These are phyloP conservation scores for Cyberlindnera bimundalis DNA, from an alignment of 805 yeast genomes.

Conservation along the genomic window DNA sequence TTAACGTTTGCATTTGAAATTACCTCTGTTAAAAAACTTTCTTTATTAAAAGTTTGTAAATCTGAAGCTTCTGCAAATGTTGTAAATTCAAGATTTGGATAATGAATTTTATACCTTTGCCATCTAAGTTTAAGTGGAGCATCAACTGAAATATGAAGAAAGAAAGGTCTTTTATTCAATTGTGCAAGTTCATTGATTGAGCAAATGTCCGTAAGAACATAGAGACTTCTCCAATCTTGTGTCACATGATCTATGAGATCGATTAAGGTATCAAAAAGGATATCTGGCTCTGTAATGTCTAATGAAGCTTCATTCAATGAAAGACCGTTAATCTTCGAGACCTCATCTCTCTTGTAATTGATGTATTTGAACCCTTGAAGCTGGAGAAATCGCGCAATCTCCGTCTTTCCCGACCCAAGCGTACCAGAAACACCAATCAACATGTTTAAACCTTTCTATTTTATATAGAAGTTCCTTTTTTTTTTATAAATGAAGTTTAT, in stretches of 20 bases:
- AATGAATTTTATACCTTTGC: constrained; percentile 26
- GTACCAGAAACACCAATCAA: constrained; percentile 75
- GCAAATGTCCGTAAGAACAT: constrained; percentile 52
- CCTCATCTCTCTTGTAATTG: constrained; percentile 19
- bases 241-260: constrained; percentile 62
- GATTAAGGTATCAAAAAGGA: constrained; percentile 37
- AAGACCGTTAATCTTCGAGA: constrained; percentile 17
- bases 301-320: constrained; percentile 12
- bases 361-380: constrained; percentile 49
- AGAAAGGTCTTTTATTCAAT: constrained; percentile 72
- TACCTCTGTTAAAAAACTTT: constrained; percentile 36
- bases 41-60: constrained; percentile 26
- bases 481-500: no score
- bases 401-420: constrained; percentile 60
- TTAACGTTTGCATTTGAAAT: constrained; percentile 50
- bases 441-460: constrained; percentile 41
- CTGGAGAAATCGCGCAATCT: constrained; percentile 54
- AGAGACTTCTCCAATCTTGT: constrained; percentile 57
- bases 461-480: no score
- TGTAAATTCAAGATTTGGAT: constrained; percentile 24
- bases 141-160: constrained; percentile 73
- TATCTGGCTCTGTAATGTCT: constrained; percentile 21
- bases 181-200: constrained; percentile 40
- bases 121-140: constrained; percentile 58
- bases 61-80: constrained; percentile 42